Base-by-base conservation (phyloP, 345 rosid genomes). In the Rhodomyrtus tomentosa region DNA sequence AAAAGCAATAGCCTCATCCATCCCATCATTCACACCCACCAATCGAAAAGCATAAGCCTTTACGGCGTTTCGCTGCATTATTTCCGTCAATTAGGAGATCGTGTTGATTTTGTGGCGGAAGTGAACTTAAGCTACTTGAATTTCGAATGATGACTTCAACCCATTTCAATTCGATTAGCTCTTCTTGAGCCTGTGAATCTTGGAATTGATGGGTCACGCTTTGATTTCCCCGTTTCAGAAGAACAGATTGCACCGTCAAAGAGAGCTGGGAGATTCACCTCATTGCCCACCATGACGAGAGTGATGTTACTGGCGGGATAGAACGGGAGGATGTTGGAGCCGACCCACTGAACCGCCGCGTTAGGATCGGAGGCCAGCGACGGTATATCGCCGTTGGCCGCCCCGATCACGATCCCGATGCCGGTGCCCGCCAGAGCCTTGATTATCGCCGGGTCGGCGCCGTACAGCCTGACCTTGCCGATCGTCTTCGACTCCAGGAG, bases 251-350 rank as follows among this genome's bases (percentile, higher is more conserved):
- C 38, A 18, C 52, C 24, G 29, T 45, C 21, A 9, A 53, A 53
- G 42, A 52, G 16, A 29, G 22, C 82, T 68, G 3, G 1, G 2
- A 27, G 53, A 55, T 82, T 62, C 27, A 94, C 99, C 97, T 96
- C 99, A 85, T 96, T 96, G 84, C 99, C 98, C 84, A 95, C 94
- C 80, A 89, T 96, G 90, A 95, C 90, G 82, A 96, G 94, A 84
- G 87, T 90, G 91, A 96, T 94, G 22, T 93, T 90, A 91, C 95
- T 92, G 45, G 99, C 95, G 20, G 98, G 99, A 84, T 95, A 94
- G 76, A 85, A 95, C 3, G 96, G 94, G 29, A 94, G 85, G 40
- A 95, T 95, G 88, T 96, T 94, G 49, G 96, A 80, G 84, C 87
- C 88, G 88, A 95, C 86, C 98, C 99, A 95, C 88, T 88, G 94